A percentile compares a stretch with the other conserved stretches of the same genome.
Evolutionary conservation across 2,329 filamentous ascomycete genomes (phyloP).

Genomic region (Rutstroemia sp.): DNA sequence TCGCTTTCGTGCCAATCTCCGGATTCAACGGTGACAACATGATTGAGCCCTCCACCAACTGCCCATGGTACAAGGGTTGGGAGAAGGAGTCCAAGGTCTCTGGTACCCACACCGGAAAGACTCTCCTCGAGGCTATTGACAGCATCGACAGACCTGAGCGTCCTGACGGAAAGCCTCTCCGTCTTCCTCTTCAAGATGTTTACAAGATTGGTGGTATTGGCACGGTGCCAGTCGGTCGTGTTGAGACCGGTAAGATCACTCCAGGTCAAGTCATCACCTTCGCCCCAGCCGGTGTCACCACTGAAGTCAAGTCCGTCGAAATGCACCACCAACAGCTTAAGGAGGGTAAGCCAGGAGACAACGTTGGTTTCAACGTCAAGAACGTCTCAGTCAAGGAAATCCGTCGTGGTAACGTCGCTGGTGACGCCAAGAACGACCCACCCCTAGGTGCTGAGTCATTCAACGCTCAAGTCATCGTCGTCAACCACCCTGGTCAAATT

Average conservation of each 20-base stretch:
- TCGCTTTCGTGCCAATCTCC: conserved; percentile 99
- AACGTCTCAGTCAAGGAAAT: conserved; percentile 99
- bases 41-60: conserved; percentile 82
- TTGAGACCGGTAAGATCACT: conserved; percentile 98
- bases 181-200: conserved; percentile 99
- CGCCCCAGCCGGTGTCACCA: conserved; percentile 97
- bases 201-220: conserved; percentile 99
- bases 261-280: conserved; percentile 94
- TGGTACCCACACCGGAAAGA: conserved; percentile 80
- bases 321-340: conserved; percentile 99
- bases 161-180: conserved; percentile 98
- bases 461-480: conserved; percentile 99
- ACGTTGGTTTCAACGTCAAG: conserved; percentile 99
- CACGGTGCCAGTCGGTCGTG: conserved; percentile 99
- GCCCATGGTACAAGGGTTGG: conserved; percentile 99
- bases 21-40: conserved; percentile 99
- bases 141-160: conserved; percentile 86
- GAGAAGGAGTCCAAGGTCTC: conserved; percentile 92
- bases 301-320: conserved; percentile 99
- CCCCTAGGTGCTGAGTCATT: conserved; percentile 83
- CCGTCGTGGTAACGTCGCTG: conserved; percentile 98
- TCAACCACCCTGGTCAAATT: conserved; percentile 99
- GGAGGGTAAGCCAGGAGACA: conserved; percentile 97
- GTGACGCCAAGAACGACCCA: conserved; percentile 99
- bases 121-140: conserved; percentile 98